phyloP scores from a whole-genome alignment of 257 asterid genomes.

The Dorcoceras hygrometricum region DNA sequence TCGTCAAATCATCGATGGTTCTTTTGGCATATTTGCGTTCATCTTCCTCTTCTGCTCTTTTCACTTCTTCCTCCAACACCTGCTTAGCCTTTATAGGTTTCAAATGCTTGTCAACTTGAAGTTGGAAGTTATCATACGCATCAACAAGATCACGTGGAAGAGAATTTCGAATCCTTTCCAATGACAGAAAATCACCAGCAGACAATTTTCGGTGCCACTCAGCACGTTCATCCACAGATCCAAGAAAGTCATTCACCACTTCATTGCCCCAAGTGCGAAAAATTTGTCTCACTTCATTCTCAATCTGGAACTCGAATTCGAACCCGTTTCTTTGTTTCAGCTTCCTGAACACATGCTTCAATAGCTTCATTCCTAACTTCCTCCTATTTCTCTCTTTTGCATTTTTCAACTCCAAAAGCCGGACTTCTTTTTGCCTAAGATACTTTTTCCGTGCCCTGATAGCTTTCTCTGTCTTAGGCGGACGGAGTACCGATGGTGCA shows the following conservation, averaged over 20 bases:
- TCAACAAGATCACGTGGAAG: conserved; percentile 73
- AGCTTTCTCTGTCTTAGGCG: conserved; percentile 72
- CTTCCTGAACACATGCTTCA: conserved; percentile 62
- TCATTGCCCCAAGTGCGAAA: conserved; percentile 82
- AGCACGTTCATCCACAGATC: conserved; percentile 65
- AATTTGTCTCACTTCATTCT: conserved; percentile 55
- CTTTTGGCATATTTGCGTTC: conserved; percentile 57
- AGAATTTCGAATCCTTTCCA: conserved; percentile 66
- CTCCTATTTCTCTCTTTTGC: conserved; percentile 80
- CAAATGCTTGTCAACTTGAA: conserved; percentile 65
- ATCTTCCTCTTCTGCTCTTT: conserved; percentile 61
- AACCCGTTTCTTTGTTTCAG: conserved; percentile 51
- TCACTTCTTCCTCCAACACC: conserved; percentile 53
- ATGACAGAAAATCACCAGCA: conserved; percentile 73
- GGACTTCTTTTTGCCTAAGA: conserved; percentile 80
- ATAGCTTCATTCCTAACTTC: conserved; percentile 68
- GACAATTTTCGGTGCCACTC: conserved; percentile 79
- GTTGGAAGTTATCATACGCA: conserved; percentile 70
- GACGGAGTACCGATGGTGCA: conserved; percentile 72
- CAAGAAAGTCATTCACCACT: conserved; percentile 52
- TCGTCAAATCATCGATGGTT: conserved; percentile 71
- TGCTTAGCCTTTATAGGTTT: conserved; percentile 64
- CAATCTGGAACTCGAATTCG: conserved; percentile 52
- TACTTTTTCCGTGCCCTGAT: conserved; percentile 82
- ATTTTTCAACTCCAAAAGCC: conserved; percentile 65